Evolutionary conservation across 1,139 yeast genomes (phyloP), one percentile per base, ranked within the genome.

Genomic region (Blastobotrys petasosporus): DNA sequence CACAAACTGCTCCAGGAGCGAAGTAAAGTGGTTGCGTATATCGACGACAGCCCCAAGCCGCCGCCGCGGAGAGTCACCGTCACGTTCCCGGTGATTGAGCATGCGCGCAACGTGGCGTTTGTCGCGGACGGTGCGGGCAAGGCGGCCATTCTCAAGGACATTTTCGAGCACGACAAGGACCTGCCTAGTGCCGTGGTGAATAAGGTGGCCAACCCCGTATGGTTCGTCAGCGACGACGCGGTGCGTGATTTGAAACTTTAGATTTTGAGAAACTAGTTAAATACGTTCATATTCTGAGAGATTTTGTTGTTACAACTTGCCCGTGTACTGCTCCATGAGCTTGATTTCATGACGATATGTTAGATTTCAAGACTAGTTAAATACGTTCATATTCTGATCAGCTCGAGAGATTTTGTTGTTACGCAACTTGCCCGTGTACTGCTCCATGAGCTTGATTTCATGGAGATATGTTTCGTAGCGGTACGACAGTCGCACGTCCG

Each of bases 41-140:
- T 66, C 52, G 68, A 54, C 41, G 85, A 82, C 64, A 80, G 86
- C 1, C 90, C 90, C 53, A 82, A 82, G 65, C 87, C 85, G 17
- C 90, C 90, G 30, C 84, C 87, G 61, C 73, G 84, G 66, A 76
- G 90, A 67, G 79, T 82, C 61, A 80, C 87, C 8, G 68, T 82
- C 58, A 82, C 88, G 6, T 76, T 80, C 65, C 84, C 84, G 3
- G 78, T 79, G 3, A 72, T 82, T 57, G 73, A 70, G 50, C 68
- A 64, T 29, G 82, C 84, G 15, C 62, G 68, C 15, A 63, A 76
- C 40, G 77, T 88, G 56, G 83, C 87, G 1, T 88, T 87, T 67
- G 92, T 87, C 41, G 95, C 95, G 13, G 92, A 86, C 63, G 96
- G 97, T 48, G 82, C 82, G 13, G 84, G 85, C 33, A 88, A 88